These are phyloP conservation scores for Fusarium phyllophilum DNA, from an alignment of 2,329 filamentous ascomycete species.

Conservation along the genomic window DNA sequence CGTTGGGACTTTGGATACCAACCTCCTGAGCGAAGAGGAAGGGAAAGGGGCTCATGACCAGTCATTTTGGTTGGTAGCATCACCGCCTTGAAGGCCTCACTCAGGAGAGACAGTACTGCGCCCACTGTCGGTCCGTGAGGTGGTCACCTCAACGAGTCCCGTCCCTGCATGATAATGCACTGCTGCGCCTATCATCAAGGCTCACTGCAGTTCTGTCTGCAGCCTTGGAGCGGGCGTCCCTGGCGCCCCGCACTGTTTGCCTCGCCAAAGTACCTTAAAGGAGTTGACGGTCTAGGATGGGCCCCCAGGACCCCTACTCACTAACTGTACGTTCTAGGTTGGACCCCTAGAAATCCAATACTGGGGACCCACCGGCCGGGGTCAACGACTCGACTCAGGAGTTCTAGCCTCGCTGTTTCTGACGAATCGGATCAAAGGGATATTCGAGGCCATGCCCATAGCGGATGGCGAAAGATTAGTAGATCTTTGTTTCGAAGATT, in stretches of 20 bases:
- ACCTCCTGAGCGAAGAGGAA: not conserved
- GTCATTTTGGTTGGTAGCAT: slow-evolving; percentile 18
- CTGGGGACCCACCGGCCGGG: slow-evolving; percentile 12
- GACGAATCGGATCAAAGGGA: slow-evolving; percentile 33
- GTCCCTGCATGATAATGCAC: slow-evolving; percentile 6
- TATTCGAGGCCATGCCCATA: not conserved
- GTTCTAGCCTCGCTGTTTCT: slow-evolving; percentile 12
- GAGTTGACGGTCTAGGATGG: not conserved
- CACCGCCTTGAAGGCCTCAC: slow-evolving; percentile 27
- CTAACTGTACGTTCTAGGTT: not conserved
- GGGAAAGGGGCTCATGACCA: slow-evolving; percentile 1
- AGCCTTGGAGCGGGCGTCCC: slow-evolving; percentile 14
- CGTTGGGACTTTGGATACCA: slow-evolving; percentile 1
- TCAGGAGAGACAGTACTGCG: slow-evolving; percentile 16
- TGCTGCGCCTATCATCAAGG: slow-evolving; percentile 11
- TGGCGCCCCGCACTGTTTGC: slow-evolving; percentile 34
- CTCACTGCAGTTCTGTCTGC: not conserved
- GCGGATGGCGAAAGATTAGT: slow-evolving; percentile 26
- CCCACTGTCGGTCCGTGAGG: slow-evolving; percentile 17
- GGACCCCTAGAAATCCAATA: slow-evolving; percentile 27
- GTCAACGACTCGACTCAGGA: slow-evolving; percentile 38
- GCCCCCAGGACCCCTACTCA: slow-evolving; percentile 1
- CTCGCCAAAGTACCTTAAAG: slow-evolving; percentile 34
- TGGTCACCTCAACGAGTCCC: not conserved
- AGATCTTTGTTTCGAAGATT: slow-evolving; percentile 13